Conservation (phyloP, 805 yeast species). For the Saturnispora galanensis region DNA sequence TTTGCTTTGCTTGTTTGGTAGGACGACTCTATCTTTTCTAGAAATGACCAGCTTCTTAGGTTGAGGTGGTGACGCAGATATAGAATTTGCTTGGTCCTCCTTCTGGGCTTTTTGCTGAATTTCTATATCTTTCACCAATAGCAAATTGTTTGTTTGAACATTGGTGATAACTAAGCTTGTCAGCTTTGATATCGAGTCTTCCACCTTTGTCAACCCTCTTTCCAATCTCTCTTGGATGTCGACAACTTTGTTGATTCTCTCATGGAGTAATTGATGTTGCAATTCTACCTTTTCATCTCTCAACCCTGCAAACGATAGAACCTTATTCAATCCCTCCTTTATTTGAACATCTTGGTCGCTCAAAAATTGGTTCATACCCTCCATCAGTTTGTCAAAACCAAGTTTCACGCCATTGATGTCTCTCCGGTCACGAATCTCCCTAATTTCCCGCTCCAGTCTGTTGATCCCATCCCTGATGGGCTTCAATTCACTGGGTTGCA, state of each 20-base stretch:
- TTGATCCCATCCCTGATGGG: not conserved
- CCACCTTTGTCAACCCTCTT: constrained; percentile 2
- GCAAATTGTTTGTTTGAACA: not conserved
- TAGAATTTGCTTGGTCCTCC: not conserved
- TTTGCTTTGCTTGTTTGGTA: not conserved
- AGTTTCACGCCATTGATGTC: constrained; percentile 1
- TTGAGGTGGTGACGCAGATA: not conserved
- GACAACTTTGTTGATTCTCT: constrained; percentile 3
- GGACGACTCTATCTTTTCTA: not conserved
- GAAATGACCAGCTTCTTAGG: not conserved
- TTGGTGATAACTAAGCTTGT: not conserved
- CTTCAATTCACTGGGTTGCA: not conserved
- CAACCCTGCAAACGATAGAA: constrained; percentile 1
- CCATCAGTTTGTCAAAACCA: constrained; percentile 1
- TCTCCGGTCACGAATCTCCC: constrained; percentile 2
- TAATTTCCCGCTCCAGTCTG: constrained; percentile 4
- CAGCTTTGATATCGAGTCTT: constrained; percentile 1
- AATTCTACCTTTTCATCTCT: constrained; percentile 6
- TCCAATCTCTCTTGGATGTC: constrained; percentile 6
- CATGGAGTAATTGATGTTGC: constrained; percentile 1
- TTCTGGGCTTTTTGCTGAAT: not conserved
- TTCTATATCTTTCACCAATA: not conserved
- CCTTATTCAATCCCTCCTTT: constrained; percentile 5
- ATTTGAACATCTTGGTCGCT: not conserved
- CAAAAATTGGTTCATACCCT: not conserved